Percentiles rank a stretch among this genome's conserved stretches.
Evolutionary conservation across 495 filamentous ascomycete species (phyloP).

Genomic region (Bryoglossum gracile): DNA sequence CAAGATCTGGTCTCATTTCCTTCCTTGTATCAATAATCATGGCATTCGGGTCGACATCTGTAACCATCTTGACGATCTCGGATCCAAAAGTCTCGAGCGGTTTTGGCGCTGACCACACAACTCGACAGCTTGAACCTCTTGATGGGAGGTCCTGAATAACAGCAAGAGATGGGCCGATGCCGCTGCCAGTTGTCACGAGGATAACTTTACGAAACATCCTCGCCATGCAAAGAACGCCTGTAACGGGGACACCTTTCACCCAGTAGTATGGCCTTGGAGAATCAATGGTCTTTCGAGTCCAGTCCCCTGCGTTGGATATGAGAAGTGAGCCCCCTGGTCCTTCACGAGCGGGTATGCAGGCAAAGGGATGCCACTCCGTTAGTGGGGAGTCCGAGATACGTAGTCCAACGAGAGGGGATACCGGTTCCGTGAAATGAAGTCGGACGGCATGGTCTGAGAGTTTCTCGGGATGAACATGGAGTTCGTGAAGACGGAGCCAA

Average conservation of each 20-base stretch:
- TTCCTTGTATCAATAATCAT: slow-evolving; percentile 38
- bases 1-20: slow-evolving; percentile 33
- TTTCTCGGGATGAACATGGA: slow-evolving; percentile 50
- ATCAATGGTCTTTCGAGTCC: slow-evolving; percentile 60
- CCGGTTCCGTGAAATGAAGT: slow-evolving; percentile 60
- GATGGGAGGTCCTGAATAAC: slow-evolving; percentile 8
- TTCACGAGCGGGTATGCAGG: slow-evolving; percentile 55
- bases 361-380: slow-evolving; percentile 77
- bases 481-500: slow-evolving; percentile 59
- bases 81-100: slow-evolving; percentile 38
- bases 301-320: slow-evolving; percentile 52
- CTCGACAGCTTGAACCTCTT: slow-evolving; percentile 6
- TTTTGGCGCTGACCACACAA: slow-evolving; percentile 42
- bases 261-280: slow-evolving; percentile 53
- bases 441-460: slow-evolving; percentile 64
- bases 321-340: slow-evolving; percentile 53
- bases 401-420: slow-evolving; percentile 47
- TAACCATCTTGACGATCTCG: slow-evolving; percentile 34
- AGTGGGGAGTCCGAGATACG: slow-evolving; percentile 52
- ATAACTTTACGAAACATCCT: slow-evolving; percentile 60
- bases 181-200: slow-evolving; percentile 76
- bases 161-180: slow-evolving; percentile 45
- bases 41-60: slow-evolving; percentile 31
- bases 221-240: slow-evolving; percentile 67
- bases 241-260: slow-evolving; percentile 40